Base-by-base conservation (phyloP, 805 yeast species). In the Candida palmyrensis region DNA sequence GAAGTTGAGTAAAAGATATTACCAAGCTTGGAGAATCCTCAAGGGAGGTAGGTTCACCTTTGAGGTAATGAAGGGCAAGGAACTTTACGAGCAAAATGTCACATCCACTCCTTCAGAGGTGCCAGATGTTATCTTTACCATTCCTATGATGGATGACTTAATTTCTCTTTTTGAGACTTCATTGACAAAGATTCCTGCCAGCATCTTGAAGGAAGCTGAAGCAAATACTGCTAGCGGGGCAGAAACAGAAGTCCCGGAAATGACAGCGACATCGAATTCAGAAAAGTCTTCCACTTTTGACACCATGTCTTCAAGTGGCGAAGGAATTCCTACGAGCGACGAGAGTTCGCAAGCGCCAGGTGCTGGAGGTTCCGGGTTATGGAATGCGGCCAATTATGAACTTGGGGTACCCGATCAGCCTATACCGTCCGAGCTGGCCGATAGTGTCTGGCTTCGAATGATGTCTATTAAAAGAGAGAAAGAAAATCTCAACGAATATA, bases 21-120 rank as follows among this genome's bases (percentile, higher is more conserved):
- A 53, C 39, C 51, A 49, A 33, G 47, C 58, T 3, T 55, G 61
- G 61, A 44, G 53, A 39, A 44, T 51, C 11, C 36, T 38, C 6
- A 55, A 53, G 33, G 50, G 28, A 3, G 35, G 35, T 15, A 5
- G 24, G 13, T 35, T 36, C 20, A 12, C 16, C 13, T 19, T 15
- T 13, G 23, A 20, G 9, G 9, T 27, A 9, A 5, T 33, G 5
- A 27, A 13, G 17, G 27, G 22, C 11, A 33, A 19, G 11, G 25
- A 27, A 21, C 28, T 27, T 7, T 25, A 33, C 22, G 28, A 25
- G 12, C 10, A 18, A 17, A 14, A 11, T 10, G 14, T 26, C 16
- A 13, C 21, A 27, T 10, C n/a, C 15, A 18, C 25, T 14, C n/a
- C n/a, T n/a, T n/a, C n/a, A n/a, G 22, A 19, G 14, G 6, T 6